These are phyloP conservation scores for Neckera pumila DNA, from an alignment of 225 moss, liverwort and hornwort species.

Conservation along the genomic window DNA sequence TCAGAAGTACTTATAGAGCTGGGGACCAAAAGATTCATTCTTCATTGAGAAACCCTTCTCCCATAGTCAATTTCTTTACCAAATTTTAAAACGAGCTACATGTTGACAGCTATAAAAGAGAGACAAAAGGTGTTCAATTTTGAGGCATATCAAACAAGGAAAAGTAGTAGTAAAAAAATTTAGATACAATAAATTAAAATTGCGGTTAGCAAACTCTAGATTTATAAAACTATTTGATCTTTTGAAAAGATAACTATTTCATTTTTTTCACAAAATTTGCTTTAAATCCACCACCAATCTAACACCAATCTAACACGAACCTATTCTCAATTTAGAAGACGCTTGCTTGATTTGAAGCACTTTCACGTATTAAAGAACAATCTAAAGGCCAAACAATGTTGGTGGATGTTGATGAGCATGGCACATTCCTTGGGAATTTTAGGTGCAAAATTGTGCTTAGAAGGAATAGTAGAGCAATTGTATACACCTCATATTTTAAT, in stretches of 20 bases:
- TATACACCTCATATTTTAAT: background rate
- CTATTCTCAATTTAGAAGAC: background rate
- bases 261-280: background rate
- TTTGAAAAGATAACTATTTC: too few relatives aligned
- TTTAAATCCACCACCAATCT: background rate
- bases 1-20: background rate
- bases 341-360: background rate
- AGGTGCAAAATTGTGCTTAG: background rate
- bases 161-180: background rate
- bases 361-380: accelerated
- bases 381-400: background rate
- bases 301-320: background rate
- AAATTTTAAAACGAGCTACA: background rate
- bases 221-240: too few relatives aligned
- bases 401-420: background rate
- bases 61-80: background rate
- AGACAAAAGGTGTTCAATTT: background rate
- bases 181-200: background rate
- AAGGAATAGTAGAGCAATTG: background rate
- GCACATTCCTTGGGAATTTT: background rate
- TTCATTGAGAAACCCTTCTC: background rate
- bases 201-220: background rate
- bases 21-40: background rate
- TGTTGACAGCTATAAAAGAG: background rate
- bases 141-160: background rate